These are phyloP conservation scores for Kwoniella bestiolae DNA, from an alignment of 768 basidiomycete genomes.

Conservation along the genomic window DNA sequence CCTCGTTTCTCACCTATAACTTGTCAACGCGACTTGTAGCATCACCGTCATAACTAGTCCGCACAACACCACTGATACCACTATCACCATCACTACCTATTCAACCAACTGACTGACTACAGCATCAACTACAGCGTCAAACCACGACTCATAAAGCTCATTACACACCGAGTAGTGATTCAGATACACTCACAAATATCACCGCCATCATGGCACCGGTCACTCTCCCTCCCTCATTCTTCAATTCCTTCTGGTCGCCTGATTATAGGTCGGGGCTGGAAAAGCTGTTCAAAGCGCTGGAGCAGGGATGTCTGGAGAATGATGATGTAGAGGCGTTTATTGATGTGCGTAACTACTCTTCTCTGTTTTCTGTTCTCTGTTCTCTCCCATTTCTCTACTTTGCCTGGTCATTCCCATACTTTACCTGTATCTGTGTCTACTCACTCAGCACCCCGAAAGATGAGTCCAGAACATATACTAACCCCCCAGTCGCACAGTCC, in stretches of 20 bases:
- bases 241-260: slow-evolving; percentile 93
- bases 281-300: slow-evolving; percentile 73
- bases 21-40: background rate
- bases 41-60: background rate
- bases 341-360: slow-evolving; percentile 62
- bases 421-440: too few species aligned
- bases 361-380: too few species aligned
- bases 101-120: too few species aligned
- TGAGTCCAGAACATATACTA: too few species aligned
- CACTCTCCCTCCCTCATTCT: slow-evolving; percentile 84
- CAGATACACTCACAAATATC: background rate
- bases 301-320: slow-evolving; percentile 84
- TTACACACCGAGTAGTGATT: too few species aligned
- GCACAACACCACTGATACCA: background rate
- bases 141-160: too few species aligned
- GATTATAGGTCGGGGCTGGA: slow-evolving; percentile 85
- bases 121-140: too few species aligned
- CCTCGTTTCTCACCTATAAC: background rate
- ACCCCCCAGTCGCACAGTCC: too few species aligned
- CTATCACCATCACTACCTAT: background rate
- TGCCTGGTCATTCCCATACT: too few species aligned
- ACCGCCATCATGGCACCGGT: slow-evolving; percentile 72
- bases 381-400: background rate
- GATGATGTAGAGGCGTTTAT: slow-evolving; percentile 82
- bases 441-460: too few species aligned